Percentiles rank a stretch among this genome's conserved stretches.
Conservation (phyloP, 192 early-diverging fungal species). For the Coemansia asiatica region DNA sequence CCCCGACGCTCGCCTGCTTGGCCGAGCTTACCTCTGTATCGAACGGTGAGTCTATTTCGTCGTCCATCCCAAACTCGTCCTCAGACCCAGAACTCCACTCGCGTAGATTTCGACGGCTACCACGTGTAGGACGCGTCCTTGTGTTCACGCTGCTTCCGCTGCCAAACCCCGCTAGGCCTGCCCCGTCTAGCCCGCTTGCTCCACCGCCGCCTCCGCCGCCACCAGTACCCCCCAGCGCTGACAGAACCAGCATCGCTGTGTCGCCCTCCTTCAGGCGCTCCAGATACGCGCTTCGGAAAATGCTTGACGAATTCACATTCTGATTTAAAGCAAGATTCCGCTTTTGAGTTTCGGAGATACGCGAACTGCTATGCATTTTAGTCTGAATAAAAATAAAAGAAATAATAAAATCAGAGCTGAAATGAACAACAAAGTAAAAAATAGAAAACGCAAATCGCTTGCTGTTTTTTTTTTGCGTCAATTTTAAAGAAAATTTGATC, state of each 20-base stretch:
- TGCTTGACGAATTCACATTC: conserved; percentile 8
- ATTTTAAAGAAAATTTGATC: neutral
- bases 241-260: conserved; percentile 50
- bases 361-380: conserved; percentile 2
- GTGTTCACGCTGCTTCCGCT: conserved; percentile 27
- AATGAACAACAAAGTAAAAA: neutral
- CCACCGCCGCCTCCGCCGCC: conserved; percentile 6
- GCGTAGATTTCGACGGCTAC: conserved; percentile 47
- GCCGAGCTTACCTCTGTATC: conserved; percentile 48
- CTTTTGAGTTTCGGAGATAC: conserved; percentile 3
- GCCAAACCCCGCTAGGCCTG: conserved; percentile 2
- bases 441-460: too few relatives aligned
- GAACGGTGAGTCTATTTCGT: conserved; percentile 42
- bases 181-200: neutral
- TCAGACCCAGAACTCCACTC: conserved; percentile 56
- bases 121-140: conserved; percentile 48
- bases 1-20: conserved; percentile 40
- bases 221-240: conserved; percentile 25
- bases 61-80: conserved; percentile 41
- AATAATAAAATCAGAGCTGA: neutral
- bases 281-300: conserved; percentile 44
- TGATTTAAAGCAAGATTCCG: conserved; percentile 7
- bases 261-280: conserved; percentile 53
- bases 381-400: neutral
- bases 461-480: too few relatives aligned